phyloP scores from a whole-genome alignment of 192 early-diverging fungal species.

The Thoreauomyces humboldtii region DNA sequence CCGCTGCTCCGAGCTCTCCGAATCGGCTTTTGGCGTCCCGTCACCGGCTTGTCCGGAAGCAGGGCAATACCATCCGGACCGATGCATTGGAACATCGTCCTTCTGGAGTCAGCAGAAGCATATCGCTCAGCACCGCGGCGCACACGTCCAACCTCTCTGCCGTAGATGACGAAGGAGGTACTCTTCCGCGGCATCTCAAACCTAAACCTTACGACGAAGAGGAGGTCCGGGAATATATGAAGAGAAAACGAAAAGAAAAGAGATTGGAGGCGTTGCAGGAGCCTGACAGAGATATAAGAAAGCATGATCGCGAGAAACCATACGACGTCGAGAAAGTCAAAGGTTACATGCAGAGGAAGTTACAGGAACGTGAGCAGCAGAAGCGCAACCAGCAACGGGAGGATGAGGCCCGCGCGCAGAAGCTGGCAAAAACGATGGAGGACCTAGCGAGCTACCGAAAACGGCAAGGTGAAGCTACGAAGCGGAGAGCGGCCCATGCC shows the following conservation, averaged over 20 bases:
- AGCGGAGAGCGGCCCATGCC: background rate
- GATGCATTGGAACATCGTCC: slow-evolving; percentile 1
- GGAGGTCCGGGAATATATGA: slow-evolving; percentile 7
- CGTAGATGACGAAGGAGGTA: too few species aligned
- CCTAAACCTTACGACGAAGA: slow-evolving; percentile 12
- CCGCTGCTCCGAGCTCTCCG: background rate
- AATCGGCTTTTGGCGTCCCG: background rate
- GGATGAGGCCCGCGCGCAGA: background rate
- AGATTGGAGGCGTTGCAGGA: background rate
- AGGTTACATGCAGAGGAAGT: background rate
- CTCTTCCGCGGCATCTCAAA: background rate
- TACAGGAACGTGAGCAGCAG: slow-evolving; percentile 5
- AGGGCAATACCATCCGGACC: background rate
- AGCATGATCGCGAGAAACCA: background rate
- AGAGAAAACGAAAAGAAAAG: slow-evolving; percentile 2
- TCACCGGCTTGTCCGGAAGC: background rate
- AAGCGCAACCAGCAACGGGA: background rate
- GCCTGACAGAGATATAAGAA: background rate
- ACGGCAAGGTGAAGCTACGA: background rate
- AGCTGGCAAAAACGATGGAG: slow-evolving; percentile 5
- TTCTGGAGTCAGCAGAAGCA: too few species aligned
- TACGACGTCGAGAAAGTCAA: slow-evolving; percentile 7
- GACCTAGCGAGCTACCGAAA: slow-evolving; percentile 1
- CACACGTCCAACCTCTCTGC: too few species aligned
- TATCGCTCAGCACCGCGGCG: too few species aligned